Evolutionary conservation across 139 green algal species (phyloP).

Genomic region (Pseudopediastrum boryanum): DNA sequence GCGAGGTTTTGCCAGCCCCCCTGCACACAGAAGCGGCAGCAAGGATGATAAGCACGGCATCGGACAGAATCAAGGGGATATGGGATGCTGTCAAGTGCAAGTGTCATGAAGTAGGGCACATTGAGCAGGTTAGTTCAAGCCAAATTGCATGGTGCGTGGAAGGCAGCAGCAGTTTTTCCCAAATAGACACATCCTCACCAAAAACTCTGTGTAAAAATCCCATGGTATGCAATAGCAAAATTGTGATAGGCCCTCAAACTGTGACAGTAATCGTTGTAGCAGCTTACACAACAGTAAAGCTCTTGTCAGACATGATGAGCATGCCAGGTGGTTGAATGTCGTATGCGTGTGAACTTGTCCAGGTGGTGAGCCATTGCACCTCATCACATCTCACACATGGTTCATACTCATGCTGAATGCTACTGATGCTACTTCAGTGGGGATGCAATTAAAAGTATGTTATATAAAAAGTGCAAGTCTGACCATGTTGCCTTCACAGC

Average conservation of each 20-base stretch:
- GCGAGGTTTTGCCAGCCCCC: slow-evolving; percentile 3
- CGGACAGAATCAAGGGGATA: not conserved
- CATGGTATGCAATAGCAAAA: too few species aligned
- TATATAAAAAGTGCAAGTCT: too few species aligned
- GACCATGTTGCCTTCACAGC: too few species aligned
- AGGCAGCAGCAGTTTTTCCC: not conserved
- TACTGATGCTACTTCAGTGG: too few species aligned
- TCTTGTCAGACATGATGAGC: not conserved
- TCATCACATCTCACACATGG: too few species aligned
- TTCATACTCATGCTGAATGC: too few species aligned
- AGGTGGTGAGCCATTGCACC: not conserved
- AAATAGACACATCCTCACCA: not conserved
- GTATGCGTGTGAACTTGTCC: not conserved
- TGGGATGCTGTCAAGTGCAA: not conserved
- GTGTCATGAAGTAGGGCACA: not conserved
- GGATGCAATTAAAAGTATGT: too few species aligned
- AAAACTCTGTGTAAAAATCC: not conserved
- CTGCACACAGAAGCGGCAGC: not conserved
- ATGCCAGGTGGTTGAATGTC: not conserved
- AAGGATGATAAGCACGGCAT: not conserved
- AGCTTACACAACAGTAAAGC: not conserved
- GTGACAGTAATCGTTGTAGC: not conserved
- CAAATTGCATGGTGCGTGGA: not conserved
- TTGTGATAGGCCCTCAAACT: not conserved
- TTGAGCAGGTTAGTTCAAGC: not conserved